Conservation (phyloP, 2,329 filamentous ascomycete genomes). For the Talaromyces sp. region DNA sequence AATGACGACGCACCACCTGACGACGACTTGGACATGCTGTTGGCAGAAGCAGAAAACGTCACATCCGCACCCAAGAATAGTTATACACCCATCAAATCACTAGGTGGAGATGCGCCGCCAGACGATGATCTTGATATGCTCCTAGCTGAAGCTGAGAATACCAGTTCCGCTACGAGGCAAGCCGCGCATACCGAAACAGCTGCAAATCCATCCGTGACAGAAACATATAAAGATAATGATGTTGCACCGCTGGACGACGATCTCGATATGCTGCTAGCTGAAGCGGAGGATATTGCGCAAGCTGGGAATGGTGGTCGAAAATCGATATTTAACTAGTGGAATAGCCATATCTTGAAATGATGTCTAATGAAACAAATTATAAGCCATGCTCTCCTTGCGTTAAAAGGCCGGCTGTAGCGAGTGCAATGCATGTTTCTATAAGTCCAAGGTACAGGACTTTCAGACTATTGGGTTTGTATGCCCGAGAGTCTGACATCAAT, state of each 20-base stretch:
- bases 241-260: constrained; percentile 10
- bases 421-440: not conserved
- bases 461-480: not conserved
- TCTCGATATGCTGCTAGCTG: constrained; percentile 11
- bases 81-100: not conserved
- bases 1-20: constrained; percentile 4
- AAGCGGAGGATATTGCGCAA: constrained; percentile 1
- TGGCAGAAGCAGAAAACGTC: constrained; percentile 10
- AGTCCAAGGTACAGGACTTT: not conserved
- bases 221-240: not conserved
- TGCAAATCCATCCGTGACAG: not conserved
- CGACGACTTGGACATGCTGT: constrained; percentile 10
- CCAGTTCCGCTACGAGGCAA: not conserved
- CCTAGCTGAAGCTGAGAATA: constrained; percentile 5
- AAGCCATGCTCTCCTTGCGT: not conserved
- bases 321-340: not conserved
- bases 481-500: not conserved
- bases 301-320: not conserved
- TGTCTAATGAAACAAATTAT: not conserved
- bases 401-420: not conserved
- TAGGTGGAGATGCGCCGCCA: not conserved
- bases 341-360: not conserved
- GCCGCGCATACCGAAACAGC: not conserved
- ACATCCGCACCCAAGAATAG: not conserved
- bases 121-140: constrained; percentile 11